Percentiles rank a stretch among this genome's conserved stretches.
These are phyloP conservation scores for Funneliformis mosseae DNA, from an alignment of 192 early-diverging fungal genomes.

Conservation along the genomic window DNA sequence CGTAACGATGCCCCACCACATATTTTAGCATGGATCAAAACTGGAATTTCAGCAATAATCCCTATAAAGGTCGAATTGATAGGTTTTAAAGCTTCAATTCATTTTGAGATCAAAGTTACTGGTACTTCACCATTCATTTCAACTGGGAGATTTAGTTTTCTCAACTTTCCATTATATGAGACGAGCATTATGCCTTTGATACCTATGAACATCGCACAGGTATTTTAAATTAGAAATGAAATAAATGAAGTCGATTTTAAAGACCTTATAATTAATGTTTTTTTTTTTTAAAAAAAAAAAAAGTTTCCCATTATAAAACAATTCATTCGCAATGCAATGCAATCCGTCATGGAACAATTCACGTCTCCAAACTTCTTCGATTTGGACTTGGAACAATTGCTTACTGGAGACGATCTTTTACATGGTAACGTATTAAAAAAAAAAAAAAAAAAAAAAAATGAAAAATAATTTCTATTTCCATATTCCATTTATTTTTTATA, in stretches of 20 bases:
- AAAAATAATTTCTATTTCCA: background rate
- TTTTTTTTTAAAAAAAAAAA: background rate
- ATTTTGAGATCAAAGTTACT: conserved; percentile 18
- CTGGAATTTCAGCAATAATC: conserved; percentile 15
- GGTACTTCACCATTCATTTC: conserved; percentile 26
- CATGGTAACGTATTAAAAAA: conserved; percentile 17
- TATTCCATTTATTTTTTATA: background rate
- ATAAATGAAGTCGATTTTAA: background rate
- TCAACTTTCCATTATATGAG: conserved; percentile 4
- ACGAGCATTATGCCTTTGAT: conserved; percentile 10
- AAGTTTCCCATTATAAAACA: conserved; percentile 20
- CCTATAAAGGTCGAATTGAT: conserved; percentile 25
- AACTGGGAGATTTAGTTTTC: conserved; percentile 19
- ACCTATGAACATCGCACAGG: conserved; percentile 28
- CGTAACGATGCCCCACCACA: conserved; percentile 10
- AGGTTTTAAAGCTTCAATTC: background rate
- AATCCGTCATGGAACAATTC: background rate
- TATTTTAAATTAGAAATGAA: background rate
- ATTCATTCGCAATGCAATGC: background rate
- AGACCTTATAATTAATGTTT: background rate
- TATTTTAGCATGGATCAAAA: conserved; percentile 28
- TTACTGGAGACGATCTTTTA: background rate
- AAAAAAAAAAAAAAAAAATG: too few species aligned
- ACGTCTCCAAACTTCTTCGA: conserved; percentile 16
- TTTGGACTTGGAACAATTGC: conserved; percentile 10